These are phyloP conservation scores for Botrytis fragariae DNA, from an alignment of 2,329 filamentous ascomycete species.

Conservation along the genomic window DNA sequence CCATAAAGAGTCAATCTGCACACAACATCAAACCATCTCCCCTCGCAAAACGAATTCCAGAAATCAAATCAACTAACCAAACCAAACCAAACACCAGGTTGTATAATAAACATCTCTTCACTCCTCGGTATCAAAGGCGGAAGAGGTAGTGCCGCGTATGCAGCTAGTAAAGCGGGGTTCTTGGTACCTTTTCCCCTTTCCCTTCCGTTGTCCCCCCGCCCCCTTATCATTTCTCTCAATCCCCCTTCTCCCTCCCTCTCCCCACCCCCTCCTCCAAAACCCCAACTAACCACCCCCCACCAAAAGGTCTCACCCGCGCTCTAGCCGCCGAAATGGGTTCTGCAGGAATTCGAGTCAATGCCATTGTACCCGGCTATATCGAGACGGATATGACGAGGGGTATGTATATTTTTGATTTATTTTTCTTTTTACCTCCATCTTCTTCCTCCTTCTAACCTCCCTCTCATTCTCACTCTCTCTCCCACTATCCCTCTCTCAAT, in stretches of 20 bases:
- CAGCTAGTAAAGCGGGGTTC: conserved; percentile 75
- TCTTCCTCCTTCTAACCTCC: too few species aligned
- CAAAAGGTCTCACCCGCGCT: conserved; percentile 63
- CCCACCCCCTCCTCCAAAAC: background rate
- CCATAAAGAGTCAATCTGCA: background rate
- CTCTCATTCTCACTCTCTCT: background rate
- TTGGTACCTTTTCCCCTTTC: conserved; percentile 50
- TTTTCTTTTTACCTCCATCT: background rate
- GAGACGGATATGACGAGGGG: conserved; percentile 75
- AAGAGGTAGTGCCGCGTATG: conserved; percentile 69
- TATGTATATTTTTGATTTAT: conserved; percentile 40
- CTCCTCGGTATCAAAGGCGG: conserved; percentile 69
- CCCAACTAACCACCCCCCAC: background rate
- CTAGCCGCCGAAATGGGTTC: conserved; percentile 61
- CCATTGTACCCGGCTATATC: conserved; percentile 79
- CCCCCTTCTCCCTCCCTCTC: background rate
- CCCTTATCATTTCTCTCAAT: background rate
- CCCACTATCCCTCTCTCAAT: background rate
- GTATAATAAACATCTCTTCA: conserved; percentile 80
- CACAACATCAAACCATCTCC: background rate
- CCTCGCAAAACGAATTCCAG: too few species aligned
- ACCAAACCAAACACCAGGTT: conserved; percentile 43
- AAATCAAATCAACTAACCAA: background rate
- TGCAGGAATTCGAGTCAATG: conserved; percentile 70
- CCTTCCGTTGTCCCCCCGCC: background rate